Base-by-base conservation (phyloP, 768 basidiomycete species). In the Boletus pseudopeckii region DNA sequence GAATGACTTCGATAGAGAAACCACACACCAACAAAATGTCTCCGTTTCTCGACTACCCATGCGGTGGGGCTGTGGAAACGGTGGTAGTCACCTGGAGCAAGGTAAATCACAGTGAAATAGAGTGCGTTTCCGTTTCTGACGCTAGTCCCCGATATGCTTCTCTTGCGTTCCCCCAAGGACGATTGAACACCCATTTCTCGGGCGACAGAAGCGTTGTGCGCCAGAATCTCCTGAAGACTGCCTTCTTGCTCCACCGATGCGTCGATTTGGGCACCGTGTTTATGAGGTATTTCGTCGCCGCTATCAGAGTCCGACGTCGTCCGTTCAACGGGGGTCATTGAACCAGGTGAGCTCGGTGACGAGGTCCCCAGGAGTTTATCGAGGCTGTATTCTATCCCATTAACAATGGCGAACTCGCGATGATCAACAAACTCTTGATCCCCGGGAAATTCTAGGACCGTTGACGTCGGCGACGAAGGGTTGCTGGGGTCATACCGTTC, bases 21-120 rank as follows among this genome's bases (percentile, higher is more conserved):
- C 4, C n/a, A 74, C 83, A 33, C 45, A 81, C 94, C 96, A 30
- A 93, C 85, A 64, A 99, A 98, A 70, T 99, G 97, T 38, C 97
- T 74, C 56, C 97, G 75, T 65, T 90, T 89, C 76, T 99, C 95
- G 17, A 98, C 96, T 6, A 99, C 94, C 97, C 97, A 98, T 7
- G 90, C 85, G 0, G 93, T 86, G 1, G 97, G 96, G 47, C 85
- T 88, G 71, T 99, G 97, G 81, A 97, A 99, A 15, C 96, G 84
- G 65, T 99, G 96, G 71, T 98, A 98, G 67, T 99, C 97, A 1
- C 97, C 96, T 1, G 97, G 97, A 1, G 96, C 97, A 51, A 99
- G 88, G 74, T 98, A 99, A 55, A 99, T 88, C 61, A 99, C 97
- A 22, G 88, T 75, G 71, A 98, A 99, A 74, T 84, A 97, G 22